Evolutionary conservation across 2,329 filamentous ascomycete species (phyloP), one percentile per base, ranked within the genome.

Genomic region (Mycosphaerella arachidis): DNA sequence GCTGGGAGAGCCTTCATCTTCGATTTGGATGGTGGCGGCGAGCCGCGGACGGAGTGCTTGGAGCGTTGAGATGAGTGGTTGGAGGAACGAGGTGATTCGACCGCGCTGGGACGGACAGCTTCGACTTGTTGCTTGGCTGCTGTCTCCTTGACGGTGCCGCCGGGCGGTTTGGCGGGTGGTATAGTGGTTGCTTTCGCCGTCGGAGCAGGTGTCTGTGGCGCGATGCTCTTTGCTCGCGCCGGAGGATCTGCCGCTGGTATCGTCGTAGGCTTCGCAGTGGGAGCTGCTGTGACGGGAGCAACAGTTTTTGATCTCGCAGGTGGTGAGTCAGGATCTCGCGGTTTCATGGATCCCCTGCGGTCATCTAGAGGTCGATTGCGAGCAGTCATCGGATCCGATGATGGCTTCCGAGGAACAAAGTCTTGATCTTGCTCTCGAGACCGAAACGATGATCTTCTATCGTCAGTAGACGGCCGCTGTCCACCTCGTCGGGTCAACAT

Each of bases 1-100:
- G 60, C 60, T 16, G 63, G 61, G 4, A 65, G 53, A n/a, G 60
- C 52, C 58, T 65, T 65, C 12, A 59, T 55, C n/a, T 52, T 52
- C 12, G 50, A 35, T 35, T 20, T 52, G 10, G 29, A 30, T n/a
- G 57, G 45, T 50, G 56, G 56, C 12, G 56, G 56, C 6, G 50
- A 57, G 24, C 55, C 55, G 8, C 55, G 55, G n/a, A 48, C 55
- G 20, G 55, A 57, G 27, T 35, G 33, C 24, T 57, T 53, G 7
- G 51, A 53, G 12, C 51, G 30, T 16, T 40, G 29, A 6, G 51
- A 27, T 6, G 30, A 53, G 13, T 29, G 30, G 13, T 53, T 24
- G 2, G 46, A 50, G 46, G 46, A 29, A 20, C 46, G 46, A 12
- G 46, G 46, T 16, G 46, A 50, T 9, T 27, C 20, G 8, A 50